Conservation (phyloP, 306 rosid species). For the Dicorynia guianensis region DNA sequence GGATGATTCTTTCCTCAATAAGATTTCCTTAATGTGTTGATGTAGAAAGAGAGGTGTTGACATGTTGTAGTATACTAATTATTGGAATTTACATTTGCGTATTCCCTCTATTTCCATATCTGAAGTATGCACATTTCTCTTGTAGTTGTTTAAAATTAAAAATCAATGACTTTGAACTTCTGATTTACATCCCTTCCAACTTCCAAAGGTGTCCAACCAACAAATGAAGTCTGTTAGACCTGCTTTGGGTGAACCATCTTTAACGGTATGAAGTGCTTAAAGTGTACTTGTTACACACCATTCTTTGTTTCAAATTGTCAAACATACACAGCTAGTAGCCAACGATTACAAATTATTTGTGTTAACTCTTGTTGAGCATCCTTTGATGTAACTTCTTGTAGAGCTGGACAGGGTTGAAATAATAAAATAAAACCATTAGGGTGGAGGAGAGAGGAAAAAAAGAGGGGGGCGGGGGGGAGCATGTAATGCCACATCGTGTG, state of each 20-base stretch:
- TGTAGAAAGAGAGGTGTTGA: constrained; percentile 21
- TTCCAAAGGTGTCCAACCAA: too few species aligned
- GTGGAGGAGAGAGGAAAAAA: too few species aligned
- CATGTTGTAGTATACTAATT: neutral
- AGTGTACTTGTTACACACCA: too few species aligned
- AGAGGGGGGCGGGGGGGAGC: too few species aligned
- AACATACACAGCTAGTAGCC: too few species aligned
- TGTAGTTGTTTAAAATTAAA: neutral
- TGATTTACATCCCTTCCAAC: too few species aligned
- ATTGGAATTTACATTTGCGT: constrained; percentile 1
- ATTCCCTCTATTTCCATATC: neutral
- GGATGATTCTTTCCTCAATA: constrained; percentile 55
- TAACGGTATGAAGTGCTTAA: too few species aligned
- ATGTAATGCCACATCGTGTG: neutral
- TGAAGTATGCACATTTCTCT: constrained; percentile 21
- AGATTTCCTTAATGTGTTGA: neutral
- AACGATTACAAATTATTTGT: neutral
- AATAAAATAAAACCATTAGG: too few species aligned
- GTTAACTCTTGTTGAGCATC: neutral
- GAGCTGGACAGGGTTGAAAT: neutral
- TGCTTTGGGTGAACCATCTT: too few species aligned
- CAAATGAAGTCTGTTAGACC: too few species aligned
- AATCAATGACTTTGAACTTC: neutral
- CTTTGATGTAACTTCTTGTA: neutral
- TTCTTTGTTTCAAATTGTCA: too few species aligned